Evolutionary conservation across 2,329 filamentous ascomycete genomes (phyloP), one percentile per base, ranked within the genome.

Genomic region (Onygenales sp.): DNA sequence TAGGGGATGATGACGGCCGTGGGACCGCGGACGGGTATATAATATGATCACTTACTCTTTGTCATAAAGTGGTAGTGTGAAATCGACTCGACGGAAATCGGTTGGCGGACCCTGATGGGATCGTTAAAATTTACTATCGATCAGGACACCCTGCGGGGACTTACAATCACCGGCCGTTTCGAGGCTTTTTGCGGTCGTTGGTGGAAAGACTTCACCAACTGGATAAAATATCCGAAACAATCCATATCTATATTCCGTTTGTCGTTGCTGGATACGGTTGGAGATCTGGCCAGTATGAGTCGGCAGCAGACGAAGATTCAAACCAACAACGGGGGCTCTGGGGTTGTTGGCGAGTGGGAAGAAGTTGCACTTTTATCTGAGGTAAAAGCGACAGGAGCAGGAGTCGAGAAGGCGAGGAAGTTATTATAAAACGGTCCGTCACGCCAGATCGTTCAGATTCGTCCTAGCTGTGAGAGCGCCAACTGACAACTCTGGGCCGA

Each of bases 21-120:
- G 33, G 21, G 21, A 27, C 10, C 27, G 45, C 33, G 27, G 17
- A 14, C 40, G 14, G 40, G 21, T 10, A 40, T 11, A 31, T 13
- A 37, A 40, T 13, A 5, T 17, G 27, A 6, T 6, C 34, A 49
- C 47, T 36, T 49, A 49, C 47, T 49, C 47, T 11, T 52, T 39
- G 14, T 52, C 42, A 37, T 34, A 39, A 32, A 54, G 63, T 67
- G n/a, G 39, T 13, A 68, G 58, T 46, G 67, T 66, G 54, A 69
- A 56, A 54, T 72, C 65, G 59, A 73, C 69, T 52, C 70, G 72
- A 39, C 70, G 65, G 54, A 74, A 74, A 59, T 74, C 65, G 31
- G 67, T 74, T 36, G 71, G 71, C 45, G 61, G 64, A 17, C 71
- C 69, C 71, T 74, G 47, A 14, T 4, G 10, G 3, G 39, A 21